Evolutionary conservation across 768 basidiomycete species (phyloP).

Genomic region (Phanerodontia chrysosporium): DNA sequence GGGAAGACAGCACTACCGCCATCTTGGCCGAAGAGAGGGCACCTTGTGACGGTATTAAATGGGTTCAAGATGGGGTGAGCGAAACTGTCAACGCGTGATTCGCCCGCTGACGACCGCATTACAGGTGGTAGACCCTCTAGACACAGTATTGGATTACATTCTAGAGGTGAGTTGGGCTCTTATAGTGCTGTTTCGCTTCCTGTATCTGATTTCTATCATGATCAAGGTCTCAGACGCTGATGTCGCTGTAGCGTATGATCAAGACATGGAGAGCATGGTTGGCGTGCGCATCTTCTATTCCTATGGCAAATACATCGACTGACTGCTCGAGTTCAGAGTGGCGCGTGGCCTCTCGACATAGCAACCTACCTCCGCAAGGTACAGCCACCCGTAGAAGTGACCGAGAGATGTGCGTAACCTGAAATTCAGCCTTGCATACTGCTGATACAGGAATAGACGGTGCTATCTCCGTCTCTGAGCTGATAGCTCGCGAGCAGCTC

Average conservation of each 20-base stretch:
- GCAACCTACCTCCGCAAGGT: not conserved
- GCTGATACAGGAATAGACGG: not conserved
- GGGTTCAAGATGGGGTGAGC: not conserved
- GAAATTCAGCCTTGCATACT: not conserved
- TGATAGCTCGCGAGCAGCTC: not conserved
- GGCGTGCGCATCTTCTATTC: conserved; percentile 3
- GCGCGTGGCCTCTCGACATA: not conserved
- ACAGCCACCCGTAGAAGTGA: not conserved
- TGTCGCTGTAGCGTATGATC: conserved; percentile 15
- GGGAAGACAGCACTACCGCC: too few species aligned
- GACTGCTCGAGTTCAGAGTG: not conserved
- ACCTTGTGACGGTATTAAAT: not conserved
- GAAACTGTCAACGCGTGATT: too few species aligned
- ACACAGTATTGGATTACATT: conserved; percentile 20
- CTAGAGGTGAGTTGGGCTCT: conserved; percentile 10
- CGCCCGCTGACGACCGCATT: too few species aligned
- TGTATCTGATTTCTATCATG: not conserved
- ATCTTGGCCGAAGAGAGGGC: too few species aligned
- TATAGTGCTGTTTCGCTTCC: too few species aligned
- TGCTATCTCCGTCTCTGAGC: not conserved
- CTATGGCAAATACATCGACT: too few species aligned
- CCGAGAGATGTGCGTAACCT: not conserved
- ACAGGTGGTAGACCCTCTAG: not conserved
- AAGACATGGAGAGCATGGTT: conserved; percentile 8
- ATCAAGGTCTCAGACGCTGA: conserved; percentile 8